phyloP scores from a whole-genome alignment of 1,284 basidiomycete species.

The Cutaneotrichosporon cutaneum region DNA sequence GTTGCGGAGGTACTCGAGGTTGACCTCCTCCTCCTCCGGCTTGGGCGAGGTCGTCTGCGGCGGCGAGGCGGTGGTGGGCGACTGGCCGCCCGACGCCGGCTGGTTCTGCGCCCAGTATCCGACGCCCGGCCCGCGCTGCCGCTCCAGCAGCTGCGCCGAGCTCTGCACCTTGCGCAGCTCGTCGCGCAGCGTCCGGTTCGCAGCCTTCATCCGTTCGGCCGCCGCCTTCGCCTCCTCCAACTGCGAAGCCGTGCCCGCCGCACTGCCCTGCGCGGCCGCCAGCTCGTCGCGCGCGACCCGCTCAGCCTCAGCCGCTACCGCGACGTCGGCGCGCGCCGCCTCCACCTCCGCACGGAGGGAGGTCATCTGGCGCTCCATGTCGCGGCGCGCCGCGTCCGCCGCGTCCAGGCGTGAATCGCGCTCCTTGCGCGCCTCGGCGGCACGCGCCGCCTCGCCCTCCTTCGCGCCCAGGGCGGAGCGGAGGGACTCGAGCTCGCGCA shows the following conservation, averaged over 20 bases:
- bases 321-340: slow-evolving; percentile 57
- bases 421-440: slow-evolving; percentile 60
- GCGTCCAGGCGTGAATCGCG: slow-evolving; percentile 61
- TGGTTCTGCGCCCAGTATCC: slow-evolving; percentile 70
- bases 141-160: slow-evolving; percentile 81
- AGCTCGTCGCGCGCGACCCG: slow-evolving; percentile 52
- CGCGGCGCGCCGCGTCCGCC: slow-evolving; percentile 61
- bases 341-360: slow-evolving; percentile 51
- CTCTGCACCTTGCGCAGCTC: slow-evolving; percentile 90
- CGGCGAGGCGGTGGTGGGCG: not conserved
- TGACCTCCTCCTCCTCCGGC: slow-evolving; percentile 69
- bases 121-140: slow-evolving; percentile 84
- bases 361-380: slow-evolving; percentile 58
- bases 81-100: not conserved
- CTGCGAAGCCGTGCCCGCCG: slow-evolving; percentile 46
- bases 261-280: slow-evolving; percentile 39
- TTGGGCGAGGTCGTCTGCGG: slow-evolving; percentile 8
- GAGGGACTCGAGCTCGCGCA: slow-evolving; percentile 65
- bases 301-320: slow-evolving; percentile 52
- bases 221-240: slow-evolving; percentile 50
- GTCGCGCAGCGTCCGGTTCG: slow-evolving; percentile 82
- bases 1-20: slow-evolving; percentile 91
- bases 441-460: slow-evolving; percentile 56
- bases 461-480: slow-evolving; percentile 60
- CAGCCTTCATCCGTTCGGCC: slow-evolving; percentile 33